Evolutionary conservation across 345 rosid genomes (phyloP).

Genomic region (Corymbia maculata): DNA sequence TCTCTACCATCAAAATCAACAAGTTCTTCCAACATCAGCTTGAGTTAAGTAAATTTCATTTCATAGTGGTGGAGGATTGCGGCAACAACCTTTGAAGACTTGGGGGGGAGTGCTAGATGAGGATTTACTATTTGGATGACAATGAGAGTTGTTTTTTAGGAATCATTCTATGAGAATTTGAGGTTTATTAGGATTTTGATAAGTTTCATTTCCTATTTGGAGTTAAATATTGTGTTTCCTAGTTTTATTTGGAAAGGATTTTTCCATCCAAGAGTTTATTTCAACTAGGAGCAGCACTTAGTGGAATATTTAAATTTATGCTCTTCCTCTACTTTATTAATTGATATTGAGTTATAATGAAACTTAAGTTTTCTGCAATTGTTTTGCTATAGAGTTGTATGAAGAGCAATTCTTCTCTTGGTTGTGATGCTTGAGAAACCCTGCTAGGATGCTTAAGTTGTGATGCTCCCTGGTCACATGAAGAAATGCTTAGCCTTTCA

Average conservation of each 20-base stretch:
- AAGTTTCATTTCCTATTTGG: background rate
- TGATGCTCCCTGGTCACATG: no score
- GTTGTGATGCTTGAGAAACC: no score
- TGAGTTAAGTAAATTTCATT: background rate
- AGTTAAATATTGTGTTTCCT: background rate
- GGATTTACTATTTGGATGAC: background rate
- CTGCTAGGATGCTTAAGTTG: no score
- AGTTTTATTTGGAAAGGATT: background rate
- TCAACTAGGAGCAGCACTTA: background rate
- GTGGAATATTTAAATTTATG: background rate
- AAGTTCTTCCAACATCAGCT: background rate
- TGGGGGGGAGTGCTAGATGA: background rate
- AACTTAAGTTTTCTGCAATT: no score
- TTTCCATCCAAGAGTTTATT: background rate
- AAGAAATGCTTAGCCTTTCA: no score
- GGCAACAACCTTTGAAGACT: background rate
- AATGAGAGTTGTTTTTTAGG: background rate
- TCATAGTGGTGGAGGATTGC: background rate
- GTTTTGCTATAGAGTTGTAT: no score
- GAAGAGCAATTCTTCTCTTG: no score
- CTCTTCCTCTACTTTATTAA: background rate
- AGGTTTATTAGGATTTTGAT: background rate
- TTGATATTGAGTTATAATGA: background rate
- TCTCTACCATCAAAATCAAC: background rate
- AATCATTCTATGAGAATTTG: background rate